Base-by-base conservation (phyloP, 139 green algal genomes). In the Micromonas pusilla region DNA sequence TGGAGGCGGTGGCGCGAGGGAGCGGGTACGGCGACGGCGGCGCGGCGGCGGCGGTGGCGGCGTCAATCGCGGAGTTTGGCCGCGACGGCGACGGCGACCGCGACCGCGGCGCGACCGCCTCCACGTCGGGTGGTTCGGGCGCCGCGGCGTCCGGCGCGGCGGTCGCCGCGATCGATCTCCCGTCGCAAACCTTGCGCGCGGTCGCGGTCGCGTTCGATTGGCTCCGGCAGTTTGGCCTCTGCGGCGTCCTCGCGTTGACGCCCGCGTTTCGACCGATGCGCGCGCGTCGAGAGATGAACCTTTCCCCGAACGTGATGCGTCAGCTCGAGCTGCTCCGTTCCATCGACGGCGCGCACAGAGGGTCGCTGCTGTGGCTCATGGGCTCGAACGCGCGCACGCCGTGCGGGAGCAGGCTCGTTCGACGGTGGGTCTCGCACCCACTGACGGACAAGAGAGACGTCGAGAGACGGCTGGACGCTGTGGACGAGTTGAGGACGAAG, bases 281-380 rank as follows among this genome's bases (percentile, higher is more conserved):
- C 5, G 72, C 19, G 23, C 25, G 0, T 32, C 3, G 30, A 2
- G 67, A 87, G 45, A 88, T 93, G 84, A 26, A 34, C 34, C 80
- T 93, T 30, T 82, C 84, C 0, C 78, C 86, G 28, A 91, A 90
- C 66, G 83, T 84, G 16, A 78, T 93, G 23, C 45, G 68, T n/a
- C 85, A 91, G 75, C 85, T 93, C 33, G 87, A 93, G 76, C 63
- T 89, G 20, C 66, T 89, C 32, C 83, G 79, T 76, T 71, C 25
- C 16, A 71, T 81, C 2, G 81, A 83, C 73, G 86, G 85, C 53
- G 38, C 30, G 5, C 52, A 83, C 26, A 75, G 72, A 20, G 92
- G 90, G 37, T 93, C 88, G 3, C 82, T 97, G 73, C 80, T 97
- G 37, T 90, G 89, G 79, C 81, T 97, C 34, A 66, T 97, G 57